phyloP scores from a whole-genome alignment of 805 yeast species.

The Zygosaccharomyces bailii region DNA sequence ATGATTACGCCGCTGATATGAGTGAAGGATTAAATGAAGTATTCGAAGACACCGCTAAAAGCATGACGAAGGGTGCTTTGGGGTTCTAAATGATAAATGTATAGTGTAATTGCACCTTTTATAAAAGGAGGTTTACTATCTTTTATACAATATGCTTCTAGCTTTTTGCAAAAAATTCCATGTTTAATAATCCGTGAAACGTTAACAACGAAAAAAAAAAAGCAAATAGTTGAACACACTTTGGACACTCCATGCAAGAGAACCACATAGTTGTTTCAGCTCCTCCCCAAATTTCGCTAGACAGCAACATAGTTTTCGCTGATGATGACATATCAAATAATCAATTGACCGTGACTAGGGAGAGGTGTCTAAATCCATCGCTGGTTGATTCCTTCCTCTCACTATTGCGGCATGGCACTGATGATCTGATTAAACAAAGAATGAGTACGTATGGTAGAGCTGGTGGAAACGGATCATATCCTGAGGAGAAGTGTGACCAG shows the following conservation, averaged over 20 bases:
- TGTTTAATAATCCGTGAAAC: background rate
- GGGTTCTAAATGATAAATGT: no score
- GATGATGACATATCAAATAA: slow-evolving; percentile 13
- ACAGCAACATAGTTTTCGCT: slow-evolving; percentile 20
- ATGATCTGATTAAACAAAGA: slow-evolving; percentile 45
- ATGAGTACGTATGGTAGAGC: slow-evolving; percentile 40
- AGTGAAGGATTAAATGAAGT: slow-evolving; percentile 53
- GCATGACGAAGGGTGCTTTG: slow-evolving; percentile 49
- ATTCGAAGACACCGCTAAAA: slow-evolving; percentile 47
- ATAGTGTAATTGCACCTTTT: no score
- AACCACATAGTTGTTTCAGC: slow-evolving; percentile 11
- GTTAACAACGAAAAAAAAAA: background rate
- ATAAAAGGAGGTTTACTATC: no score
- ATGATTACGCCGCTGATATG: slow-evolving; percentile 54
- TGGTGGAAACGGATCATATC: slow-evolving; percentile 13
- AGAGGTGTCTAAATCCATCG: slow-evolving; percentile 32
- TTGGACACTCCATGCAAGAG: no score
- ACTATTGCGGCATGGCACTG: slow-evolving; percentile 36
- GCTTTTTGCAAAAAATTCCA: background rate
- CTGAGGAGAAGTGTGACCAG: slow-evolving; percentile 34
- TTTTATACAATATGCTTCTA: no score
- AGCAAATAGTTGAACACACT: no score
- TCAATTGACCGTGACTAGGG: slow-evolving; percentile 26
- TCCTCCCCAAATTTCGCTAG: slow-evolving; percentile 15
- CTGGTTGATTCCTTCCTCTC: slow-evolving; percentile 33